Conservation (phyloP, 805 yeast species). For the Jamesozyma rosinii region DNA sequence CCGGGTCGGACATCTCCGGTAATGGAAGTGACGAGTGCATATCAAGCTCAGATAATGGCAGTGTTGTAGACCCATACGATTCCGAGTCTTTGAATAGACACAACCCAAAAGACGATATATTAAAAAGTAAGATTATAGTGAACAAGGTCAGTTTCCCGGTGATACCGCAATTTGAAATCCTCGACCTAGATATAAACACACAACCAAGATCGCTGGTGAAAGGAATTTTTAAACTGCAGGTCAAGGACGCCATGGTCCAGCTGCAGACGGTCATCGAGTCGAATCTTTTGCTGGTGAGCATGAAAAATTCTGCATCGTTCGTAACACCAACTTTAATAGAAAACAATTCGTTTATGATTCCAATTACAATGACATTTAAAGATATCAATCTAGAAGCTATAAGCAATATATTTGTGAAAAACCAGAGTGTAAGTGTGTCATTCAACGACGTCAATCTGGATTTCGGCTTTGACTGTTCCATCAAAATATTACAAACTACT, state of each 20-base stretch:
- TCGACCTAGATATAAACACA: conserved; percentile 27
- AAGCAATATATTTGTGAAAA: conserved; percentile 27
- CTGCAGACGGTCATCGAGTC: conserved; percentile 31
- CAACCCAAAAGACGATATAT: conserved; percentile 7
- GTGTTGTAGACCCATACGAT: background rate
- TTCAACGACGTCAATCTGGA: conserved; percentile 31
- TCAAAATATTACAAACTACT: conserved; percentile 27
- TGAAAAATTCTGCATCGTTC: conserved; percentile 23
- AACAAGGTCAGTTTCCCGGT: conserved; percentile 25
- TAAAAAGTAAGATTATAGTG: conserved; percentile 27
- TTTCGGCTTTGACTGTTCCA: conserved; percentile 31
- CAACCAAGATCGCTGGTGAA: conserved; percentile 28
- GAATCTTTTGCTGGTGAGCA: conserved; percentile 24
- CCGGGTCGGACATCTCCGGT: conserved; percentile 3
- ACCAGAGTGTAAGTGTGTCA: conserved; percentile 29
- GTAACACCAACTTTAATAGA: conserved; percentile 27
- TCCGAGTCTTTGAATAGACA: background rate
- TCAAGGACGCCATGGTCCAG: conserved; percentile 27
- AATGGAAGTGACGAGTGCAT: background rate
- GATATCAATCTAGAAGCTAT: conserved; percentile 29
- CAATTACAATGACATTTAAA: conserved; percentile 29
- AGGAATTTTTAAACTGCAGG: conserved; percentile 29
- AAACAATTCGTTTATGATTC: conserved; percentile 29
- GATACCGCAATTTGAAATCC: conserved; percentile 27
- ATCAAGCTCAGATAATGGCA: background rate